Evolutionary conservation across 768 basidiomycete genomes (phyloP), one percentile per base, ranked within the genome.

Genomic region (Trametes cubensis): DNA sequence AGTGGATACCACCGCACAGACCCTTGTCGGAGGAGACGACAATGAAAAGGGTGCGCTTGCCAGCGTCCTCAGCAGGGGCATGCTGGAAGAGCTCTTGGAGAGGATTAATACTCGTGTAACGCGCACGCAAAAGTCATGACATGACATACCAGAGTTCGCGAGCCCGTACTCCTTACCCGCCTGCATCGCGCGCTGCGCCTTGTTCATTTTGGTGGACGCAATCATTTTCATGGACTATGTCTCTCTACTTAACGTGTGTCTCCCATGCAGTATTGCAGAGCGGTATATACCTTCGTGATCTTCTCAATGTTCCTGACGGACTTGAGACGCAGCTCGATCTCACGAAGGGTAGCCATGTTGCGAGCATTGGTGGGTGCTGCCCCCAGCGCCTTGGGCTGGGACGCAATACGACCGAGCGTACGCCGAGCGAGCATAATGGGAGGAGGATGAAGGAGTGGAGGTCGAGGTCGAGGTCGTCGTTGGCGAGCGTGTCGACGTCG

Each of bases 1-100:
- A 98, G 82, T 98, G 96, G 71, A 99, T 96, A 83, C 97, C 96
- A 79, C 97, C 96, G 73, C 96, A 99, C 60, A 99, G 92, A 79
- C 97, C 96, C 80, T 95, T 95, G 87, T 98, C 96, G 58, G 96
- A 98, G 48, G 96, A 97, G 72, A 97, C 77, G 74, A 95, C 93
- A 67, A 98, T 75, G 81, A 96, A 95, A 67, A 98, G 93, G 73
- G 90, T 92, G 74, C 84, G 86, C 71, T 87, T 81, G 47, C 85
- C 80, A 21, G 86, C 80, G 44, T 84, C 80, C 72, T 92, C 90
- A 14, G 88, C 79, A 26, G 85, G 74, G 7, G 88, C 79, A 77
- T 96, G 84, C 60, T 86, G 81, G 80, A 95, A 97, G 70, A 98
- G 85, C 85, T 97, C 94, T 94, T 61, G 46, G 41, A 8, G 47